Conservation (phyloP, 257 asterid genomes). For the Przewalskia tangutica region DNA sequence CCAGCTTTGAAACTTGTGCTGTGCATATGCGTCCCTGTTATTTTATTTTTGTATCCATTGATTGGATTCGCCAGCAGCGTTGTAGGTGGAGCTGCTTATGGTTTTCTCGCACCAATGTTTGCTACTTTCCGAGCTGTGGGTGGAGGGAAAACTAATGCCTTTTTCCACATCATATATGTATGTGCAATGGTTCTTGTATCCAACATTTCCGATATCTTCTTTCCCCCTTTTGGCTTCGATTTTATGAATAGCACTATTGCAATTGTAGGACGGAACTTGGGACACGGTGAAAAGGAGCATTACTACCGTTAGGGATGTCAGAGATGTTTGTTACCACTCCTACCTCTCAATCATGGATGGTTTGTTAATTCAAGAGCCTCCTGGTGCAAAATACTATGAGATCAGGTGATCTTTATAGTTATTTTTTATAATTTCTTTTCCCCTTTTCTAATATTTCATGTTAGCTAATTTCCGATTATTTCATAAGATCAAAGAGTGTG, state of each 20-base stretch:
- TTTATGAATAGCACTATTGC: background rate
- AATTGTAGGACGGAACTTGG: conserved; percentile 80
- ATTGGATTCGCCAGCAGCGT: conserved; percentile 41
- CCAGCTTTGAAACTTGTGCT: conserved; percentile 56
- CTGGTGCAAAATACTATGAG: conserved; percentile 58
- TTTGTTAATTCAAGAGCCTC: conserved; percentile 38
- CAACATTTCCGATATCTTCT: background rate
- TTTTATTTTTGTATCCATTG: conserved; percentile 48
- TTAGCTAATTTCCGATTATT: background rate
- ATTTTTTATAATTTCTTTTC: background rate
- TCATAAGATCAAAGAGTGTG: background rate
- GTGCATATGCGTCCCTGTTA: conserved; percentile 28
- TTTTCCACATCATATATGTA: conserved; percentile 63
- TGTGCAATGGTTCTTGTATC: conserved; percentile 4
- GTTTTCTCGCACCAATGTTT: conserved; percentile 61
- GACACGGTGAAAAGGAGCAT: conserved; percentile 54
- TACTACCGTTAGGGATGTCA: conserved; percentile 59
- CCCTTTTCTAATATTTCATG: background rate
- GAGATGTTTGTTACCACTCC: conserved; percentile 60
- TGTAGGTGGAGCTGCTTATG: conserved; percentile 72
- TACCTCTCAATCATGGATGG: conserved; percentile 72
- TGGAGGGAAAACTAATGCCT: conserved; percentile 50
- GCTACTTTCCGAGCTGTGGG: conserved; percentile 80
- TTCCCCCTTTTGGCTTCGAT: background rate
- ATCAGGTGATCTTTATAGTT: conserved; percentile 36